Base-by-base conservation (phyloP, 352 stramenopile species). In the Pythium aristosporum region DNA sequence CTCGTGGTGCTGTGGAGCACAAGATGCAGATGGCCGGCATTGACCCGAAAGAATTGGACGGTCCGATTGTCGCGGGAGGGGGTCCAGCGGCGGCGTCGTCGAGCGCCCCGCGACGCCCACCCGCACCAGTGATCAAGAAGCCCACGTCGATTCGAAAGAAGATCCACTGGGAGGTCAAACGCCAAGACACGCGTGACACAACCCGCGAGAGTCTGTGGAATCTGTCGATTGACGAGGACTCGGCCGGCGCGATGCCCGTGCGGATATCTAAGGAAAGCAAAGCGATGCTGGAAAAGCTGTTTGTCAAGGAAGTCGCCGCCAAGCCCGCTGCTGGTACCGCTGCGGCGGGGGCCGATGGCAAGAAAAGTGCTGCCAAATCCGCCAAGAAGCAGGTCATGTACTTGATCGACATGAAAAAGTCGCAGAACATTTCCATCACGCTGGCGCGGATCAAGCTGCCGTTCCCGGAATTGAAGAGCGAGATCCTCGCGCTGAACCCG, bases 321-420 rank as follows among this genome's bases (percentile, higher is more conserved):
- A 64, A 89, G 61, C 63, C 85, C 75, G 21, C 21, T 7, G 46
- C 9, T 34, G 36, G 51, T 5, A 53, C 36, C 18, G 57, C n/a
- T 9, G 41, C 9, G 25, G 48, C 57, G 6, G 63, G 65, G 2
- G 43, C 61, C 8, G 65, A 71, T n/a, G 63, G 42, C 25, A 63
- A 75, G 15, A 74, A 52, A 11, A 63, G 54, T 32, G 50, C 67
- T 6, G 74, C 58, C 34, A 39, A 39, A 25, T 43, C 25, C 47
- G 80, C 87, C 54, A 88, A 89, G 69, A 87, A 87, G 59, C 76
- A 84, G 28, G 78, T 91, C 62, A 74, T 94, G 28, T 76, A 81
- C 28, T 74, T 95, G 37, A 88, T 95, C 43, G 86, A 95, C 61
- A 90, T 92, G 80, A 95, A 95, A 53, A 95, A 93, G 55, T 88